Evolutionary conservation across 1,284 basidiomycete species (phyloP).

Genomic region (Somion occarium): DNA sequence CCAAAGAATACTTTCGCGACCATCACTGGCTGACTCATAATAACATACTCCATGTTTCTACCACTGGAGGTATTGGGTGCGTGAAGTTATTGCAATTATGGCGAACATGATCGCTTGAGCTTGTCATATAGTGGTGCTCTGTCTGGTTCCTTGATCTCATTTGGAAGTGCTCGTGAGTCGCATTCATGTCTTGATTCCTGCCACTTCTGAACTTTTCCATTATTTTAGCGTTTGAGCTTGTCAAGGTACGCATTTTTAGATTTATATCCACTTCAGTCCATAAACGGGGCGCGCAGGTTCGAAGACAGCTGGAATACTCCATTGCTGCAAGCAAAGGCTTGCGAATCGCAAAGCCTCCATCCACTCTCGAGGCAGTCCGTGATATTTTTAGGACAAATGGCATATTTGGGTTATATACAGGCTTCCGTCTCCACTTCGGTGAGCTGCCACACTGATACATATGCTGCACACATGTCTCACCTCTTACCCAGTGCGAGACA

Average conservation of each 20-base stretch:
- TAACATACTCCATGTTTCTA: constrained; percentile 63
- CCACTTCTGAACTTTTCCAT: not conserved
- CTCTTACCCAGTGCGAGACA: constrained; percentile 61
- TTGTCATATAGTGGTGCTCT: constrained; percentile 56
- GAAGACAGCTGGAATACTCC: constrained; percentile 90
- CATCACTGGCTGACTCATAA: constrained; percentile 54
- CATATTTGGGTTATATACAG: constrained; percentile 75
- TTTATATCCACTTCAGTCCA: not conserved
- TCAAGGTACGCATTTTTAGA: constrained; percentile 64
- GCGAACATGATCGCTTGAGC: constrained; percentile 3
- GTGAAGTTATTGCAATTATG: constrained; percentile 4
- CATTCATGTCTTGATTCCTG: not conserved
- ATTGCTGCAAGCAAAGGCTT: constrained; percentile 81
- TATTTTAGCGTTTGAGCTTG: constrained; percentile 82
- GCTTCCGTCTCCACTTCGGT: constrained; percentile 80
- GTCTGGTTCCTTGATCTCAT: constrained; percentile 80
- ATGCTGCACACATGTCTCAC: not conserved
- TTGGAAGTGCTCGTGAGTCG: constrained; percentile 79
- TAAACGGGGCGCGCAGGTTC: constrained; percentile 46
- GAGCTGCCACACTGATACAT: constrained; percentile 22
- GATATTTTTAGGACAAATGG: constrained; percentile 69
- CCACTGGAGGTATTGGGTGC: constrained; percentile 63
- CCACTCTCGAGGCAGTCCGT: constrained; percentile 66
- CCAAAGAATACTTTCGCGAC: constrained; percentile 77
- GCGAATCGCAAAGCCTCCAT: constrained; percentile 61